Percentiles rank a stretch among this genome's conserved stretches.
Evolutionary conservation across 768 basidiomycete genomes (phyloP).

Genomic region (Boletus vermiculosoides): DNA sequence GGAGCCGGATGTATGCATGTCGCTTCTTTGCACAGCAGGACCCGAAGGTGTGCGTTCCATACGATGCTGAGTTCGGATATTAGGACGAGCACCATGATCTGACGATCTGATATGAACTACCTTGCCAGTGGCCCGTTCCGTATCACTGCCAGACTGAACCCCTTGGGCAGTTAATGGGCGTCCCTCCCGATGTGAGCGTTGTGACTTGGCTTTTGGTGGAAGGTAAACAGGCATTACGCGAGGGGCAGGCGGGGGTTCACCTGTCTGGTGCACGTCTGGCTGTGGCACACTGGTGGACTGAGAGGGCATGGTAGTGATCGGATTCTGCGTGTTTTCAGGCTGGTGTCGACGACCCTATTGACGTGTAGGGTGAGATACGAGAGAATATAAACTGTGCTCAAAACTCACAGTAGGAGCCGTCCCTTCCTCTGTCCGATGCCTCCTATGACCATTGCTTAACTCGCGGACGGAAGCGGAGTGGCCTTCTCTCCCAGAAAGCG

Average conservation of each 20-base stretch:
- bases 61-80: conserved; percentile 29
- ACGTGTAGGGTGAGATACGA: conserved; percentile 10
- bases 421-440: conserved; percentile 39
- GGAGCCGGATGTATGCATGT: conserved; percentile 21
- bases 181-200: conserved; percentile 30
- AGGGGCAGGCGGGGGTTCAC: conserved; percentile 37
- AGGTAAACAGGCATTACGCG: conserved; percentile 38
- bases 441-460: conserved; percentile 28
- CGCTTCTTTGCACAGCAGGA: conserved; percentile 32
- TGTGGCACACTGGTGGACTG: conserved; percentile 22
- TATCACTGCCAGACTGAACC: conserved; percentile 34
- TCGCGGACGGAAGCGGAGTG: conserved; percentile 26
- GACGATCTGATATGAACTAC: conserved; percentile 23
- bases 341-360: conserved; percentile 31
- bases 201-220: conserved; percentile 34
- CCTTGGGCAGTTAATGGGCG: conserved; percentile 30
- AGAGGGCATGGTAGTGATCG: conserved; percentile 21
- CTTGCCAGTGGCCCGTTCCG: conserved; percentile 26
- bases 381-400: conserved; percentile 15
- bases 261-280: conserved; percentile 23
- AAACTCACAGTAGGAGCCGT: conserved; percentile 25
- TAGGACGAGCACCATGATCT: conserved; percentile 13
- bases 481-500: conserved; percentile 29
- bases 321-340: conserved; percentile 32
- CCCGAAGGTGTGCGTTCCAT: conserved; percentile 34